Percentiles rank a stretch among this genome's conserved stretches.
phyloP scores from a whole-genome alignment of 2,329 filamentous ascomycete genomes.

The Hortaea werneckii region DNA sequence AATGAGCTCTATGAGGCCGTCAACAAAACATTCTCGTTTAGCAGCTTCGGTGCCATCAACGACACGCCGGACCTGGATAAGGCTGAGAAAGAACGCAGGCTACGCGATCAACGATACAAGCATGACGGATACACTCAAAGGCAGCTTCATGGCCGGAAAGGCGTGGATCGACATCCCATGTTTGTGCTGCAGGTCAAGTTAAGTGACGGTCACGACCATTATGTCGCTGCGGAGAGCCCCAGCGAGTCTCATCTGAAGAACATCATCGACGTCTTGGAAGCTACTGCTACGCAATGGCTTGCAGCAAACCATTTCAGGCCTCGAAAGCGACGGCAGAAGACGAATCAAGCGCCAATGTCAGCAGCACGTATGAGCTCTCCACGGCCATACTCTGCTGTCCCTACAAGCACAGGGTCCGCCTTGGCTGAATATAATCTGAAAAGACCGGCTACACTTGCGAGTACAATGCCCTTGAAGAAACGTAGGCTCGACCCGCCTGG shows the following conservation, averaged over 20 bases:
- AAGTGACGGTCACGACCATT: slow-evolving; percentile 6
- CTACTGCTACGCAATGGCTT: slow-evolving; percentile 64
- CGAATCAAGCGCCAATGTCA: slow-evolving; percentile 6
- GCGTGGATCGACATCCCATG: slow-evolving; percentile 77
- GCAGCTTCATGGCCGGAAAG: slow-evolving; percentile 49
- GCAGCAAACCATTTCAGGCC: slow-evolving; percentile 61
- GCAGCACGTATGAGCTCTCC: background rate
- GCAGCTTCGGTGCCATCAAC: slow-evolving; percentile 60
- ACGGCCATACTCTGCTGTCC: background rate
- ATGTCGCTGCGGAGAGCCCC: background rate
- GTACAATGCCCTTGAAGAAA: slow-evolving; percentile 4
- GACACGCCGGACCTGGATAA: slow-evolving; percentile 29
- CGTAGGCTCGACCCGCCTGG: background rate
- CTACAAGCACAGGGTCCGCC: background rate
- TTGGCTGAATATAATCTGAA: background rate
- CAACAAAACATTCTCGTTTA: slow-evolving; percentile 66
- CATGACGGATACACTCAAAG: slow-evolving; percentile 39
- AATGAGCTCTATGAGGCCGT: slow-evolving; percentile 66
- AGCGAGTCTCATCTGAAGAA: slow-evolving; percentile 35
- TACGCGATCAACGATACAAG: slow-evolving; percentile 34
- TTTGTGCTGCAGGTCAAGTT: slow-evolving; percentile 57
- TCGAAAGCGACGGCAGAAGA: slow-evolving; percentile 16
- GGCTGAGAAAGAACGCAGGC: slow-evolving; percentile 26
- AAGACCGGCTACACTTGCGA: slow-evolving; percentile 1
- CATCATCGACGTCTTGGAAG: slow-evolving; percentile 55